A percentile compares a stretch with the other conserved stretches of the same genome.
Conservation (phyloP, 2,329 filamentous ascomycete genomes). For the Ceratocystis eucalypticola region DNA sequence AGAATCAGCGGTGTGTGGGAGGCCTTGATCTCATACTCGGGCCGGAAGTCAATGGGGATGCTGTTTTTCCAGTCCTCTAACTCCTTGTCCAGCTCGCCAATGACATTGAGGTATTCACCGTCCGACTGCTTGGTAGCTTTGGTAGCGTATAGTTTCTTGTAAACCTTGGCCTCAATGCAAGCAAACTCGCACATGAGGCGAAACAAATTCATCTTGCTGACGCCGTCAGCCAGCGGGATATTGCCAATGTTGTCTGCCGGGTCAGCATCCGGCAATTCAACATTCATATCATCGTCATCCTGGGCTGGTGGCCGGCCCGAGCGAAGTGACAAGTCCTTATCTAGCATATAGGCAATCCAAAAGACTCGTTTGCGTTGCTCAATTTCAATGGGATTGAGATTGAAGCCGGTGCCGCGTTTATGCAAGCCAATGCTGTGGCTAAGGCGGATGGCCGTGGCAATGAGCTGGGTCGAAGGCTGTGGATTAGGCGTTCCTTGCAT, state of each 20-base stretch:
- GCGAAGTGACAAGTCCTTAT: conserved; percentile 49
- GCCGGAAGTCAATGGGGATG: conserved; percentile 92
- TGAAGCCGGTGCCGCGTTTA: conserved; percentile 84
- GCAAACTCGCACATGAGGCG: conserved; percentile 83
- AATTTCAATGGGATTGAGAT: conserved; percentile 82
- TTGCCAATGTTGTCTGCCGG: conserved; percentile 89
- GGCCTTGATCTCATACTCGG: conserved; percentile 89
- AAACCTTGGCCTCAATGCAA: conserved; percentile 84
- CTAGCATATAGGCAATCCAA: conserved; percentile 52
- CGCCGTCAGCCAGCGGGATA: conserved; percentile 76
- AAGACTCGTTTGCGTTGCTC: conserved; percentile 66
- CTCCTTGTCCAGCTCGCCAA: conserved; percentile 81
- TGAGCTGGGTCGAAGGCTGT: conserved; percentile 81
- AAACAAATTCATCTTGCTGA: conserved; percentile 90
- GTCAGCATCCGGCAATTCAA: conserved; percentile 82
- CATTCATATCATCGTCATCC: conserved; percentile 71
- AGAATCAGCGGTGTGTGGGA: conserved; percentile 86
- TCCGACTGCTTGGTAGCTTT: conserved; percentile 84
- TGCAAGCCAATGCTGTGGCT: conserved; percentile 92
- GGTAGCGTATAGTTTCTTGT: conserved; percentile 83
- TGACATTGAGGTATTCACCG: conserved; percentile 85
- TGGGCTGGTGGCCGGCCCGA: conserved; percentile 47
- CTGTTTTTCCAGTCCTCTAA: conserved; percentile 92
- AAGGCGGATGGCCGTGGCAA: conserved; percentile 78
- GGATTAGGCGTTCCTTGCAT: conserved; percentile 94